Conservation (phyloP, 441 rosid species). For the Brassica balearica region DNA sequence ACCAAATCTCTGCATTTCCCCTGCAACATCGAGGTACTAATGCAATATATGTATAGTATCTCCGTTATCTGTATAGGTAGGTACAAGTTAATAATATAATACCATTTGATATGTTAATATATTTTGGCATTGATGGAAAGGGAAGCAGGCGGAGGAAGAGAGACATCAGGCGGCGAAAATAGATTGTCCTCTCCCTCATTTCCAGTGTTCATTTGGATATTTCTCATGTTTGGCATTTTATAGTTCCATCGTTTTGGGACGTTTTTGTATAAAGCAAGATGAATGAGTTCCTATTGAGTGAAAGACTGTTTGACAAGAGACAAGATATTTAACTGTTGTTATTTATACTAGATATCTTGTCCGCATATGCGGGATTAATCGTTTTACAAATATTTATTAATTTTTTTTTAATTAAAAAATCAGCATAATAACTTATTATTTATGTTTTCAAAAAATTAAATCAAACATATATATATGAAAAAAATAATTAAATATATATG, state of each 20-base stretch:
- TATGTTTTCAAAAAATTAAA: too few relatives aligned
- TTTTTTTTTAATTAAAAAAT: too few relatives aligned
- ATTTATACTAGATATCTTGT: too few relatives aligned
- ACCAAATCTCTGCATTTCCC: constrained; percentile 50
- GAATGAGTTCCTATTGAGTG: not conserved
- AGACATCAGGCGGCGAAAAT: constrained; percentile 17
- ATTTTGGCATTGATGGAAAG: constrained; percentile 2
- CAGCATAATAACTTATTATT: too few relatives aligned
- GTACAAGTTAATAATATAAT: not conserved
- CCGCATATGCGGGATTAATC: too few relatives aligned
- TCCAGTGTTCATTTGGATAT: constrained; percentile 15
- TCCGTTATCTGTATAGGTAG: not conserved
- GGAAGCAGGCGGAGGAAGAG: constrained; percentile 15
- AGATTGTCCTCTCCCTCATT: constrained; percentile 22
- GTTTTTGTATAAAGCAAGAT: constrained; percentile 9
- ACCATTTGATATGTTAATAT: not conserved
- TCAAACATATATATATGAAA: too few relatives aligned
- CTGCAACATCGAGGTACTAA: constrained; percentile 49
- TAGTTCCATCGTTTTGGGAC: constrained; percentile 9
- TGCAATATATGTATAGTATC: constrained; percentile 4
- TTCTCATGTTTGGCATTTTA: constrained; percentile 24
- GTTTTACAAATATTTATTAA: too few relatives aligned
- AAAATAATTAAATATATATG: too few relatives aligned
- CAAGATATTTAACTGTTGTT: not conserved
- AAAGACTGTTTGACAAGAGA: not conserved